These are phyloP conservation scores for Corylus heterophylla DNA, from an alignment of 306 rosid species.

Conservation along the genomic window DNA sequence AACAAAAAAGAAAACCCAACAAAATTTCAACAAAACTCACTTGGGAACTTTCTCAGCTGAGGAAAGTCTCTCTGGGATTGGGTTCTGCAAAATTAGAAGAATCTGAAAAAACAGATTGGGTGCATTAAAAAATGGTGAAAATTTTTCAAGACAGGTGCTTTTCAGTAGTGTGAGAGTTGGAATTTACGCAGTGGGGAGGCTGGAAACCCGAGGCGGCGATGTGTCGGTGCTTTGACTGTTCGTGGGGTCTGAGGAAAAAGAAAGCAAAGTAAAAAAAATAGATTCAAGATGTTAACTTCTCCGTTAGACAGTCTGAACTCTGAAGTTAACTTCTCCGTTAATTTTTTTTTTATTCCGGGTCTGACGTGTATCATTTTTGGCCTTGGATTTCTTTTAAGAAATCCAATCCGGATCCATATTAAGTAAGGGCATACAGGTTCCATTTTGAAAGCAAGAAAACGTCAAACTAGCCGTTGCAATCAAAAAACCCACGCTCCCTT, in stretches of 20 bases:
- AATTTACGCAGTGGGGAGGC: constrained; percentile 76
- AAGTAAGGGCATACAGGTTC: not conserved
- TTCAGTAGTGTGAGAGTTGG: not conserved
- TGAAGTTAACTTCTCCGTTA: no score
- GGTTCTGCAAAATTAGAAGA: constrained; percentile 55
- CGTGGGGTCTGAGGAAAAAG: constrained; percentile 21
- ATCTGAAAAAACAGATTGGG: constrained; percentile 35
- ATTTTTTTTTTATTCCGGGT: no score
- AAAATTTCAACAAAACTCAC: constrained; percentile 40
- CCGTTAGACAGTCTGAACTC: no score
- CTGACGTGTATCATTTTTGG: no score
- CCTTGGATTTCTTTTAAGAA: no score
- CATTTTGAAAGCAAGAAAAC: not conserved
- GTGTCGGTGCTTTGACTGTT: constrained; percentile 36
- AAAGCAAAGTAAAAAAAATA: no score
- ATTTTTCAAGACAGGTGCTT: not conserved
- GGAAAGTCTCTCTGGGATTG: constrained; percentile 43
- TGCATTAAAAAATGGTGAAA: constrained; percentile 25
- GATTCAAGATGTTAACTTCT: no score
- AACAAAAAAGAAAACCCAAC: not conserved
- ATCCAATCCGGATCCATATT: not conserved
- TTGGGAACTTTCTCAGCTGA: constrained; percentile 48
- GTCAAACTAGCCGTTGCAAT: constrained; percentile 69
- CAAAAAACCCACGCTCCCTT: constrained; percentile 38
- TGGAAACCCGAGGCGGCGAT: constrained; percentile 44